Evolutionary conservation across 768 basidiomycete genomes (phyloP), one percentile per base, ranked within the genome.

Genomic region (Pleurotus djamor): DNA sequence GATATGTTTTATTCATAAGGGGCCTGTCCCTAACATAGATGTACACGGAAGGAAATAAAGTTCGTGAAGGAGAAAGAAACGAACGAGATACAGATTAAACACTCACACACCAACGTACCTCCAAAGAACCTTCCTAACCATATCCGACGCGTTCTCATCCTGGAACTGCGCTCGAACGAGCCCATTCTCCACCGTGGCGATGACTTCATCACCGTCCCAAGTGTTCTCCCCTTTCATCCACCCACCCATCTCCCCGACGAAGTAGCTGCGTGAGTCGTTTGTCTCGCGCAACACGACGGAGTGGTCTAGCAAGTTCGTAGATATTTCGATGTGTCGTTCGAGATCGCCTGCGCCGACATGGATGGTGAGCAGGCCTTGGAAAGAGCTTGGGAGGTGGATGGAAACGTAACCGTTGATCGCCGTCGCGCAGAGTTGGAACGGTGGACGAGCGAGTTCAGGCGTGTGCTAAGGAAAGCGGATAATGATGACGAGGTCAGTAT

Each of bases 321-420:
- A 78, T 52, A 76, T 68, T 14, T 62, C 67, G 14, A 64, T 57
- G 32, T 52, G 50, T 33, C 50, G 21, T 14, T 59, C 17, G 68
- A 64, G 67, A 63, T 77, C 69, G 4, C 76, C 77, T 0, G 67
- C 71, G n/a, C 66, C 67, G 38, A 79, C 69, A 55, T 66, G 63
- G 21, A 79, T 65, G 0, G 71, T 73, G 14, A 78, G 64, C 2
- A 76, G 73, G 0, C 79, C 80, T 47, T 70, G 73, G 66, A 79
- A 79, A 7, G 79, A 75, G 14, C 67, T 67, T 28, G 80, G 80
- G 10, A 82, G 69, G 38, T 76, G 71, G 6, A 82, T 67, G 47
- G 68, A 66, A 51, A 71, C 57, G 64, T 70, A 67, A 43, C 72
- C 65, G 66, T 77, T 52, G 62, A 71, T 49, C 10, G 68, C 67